A percentile compares a stretch with the other conserved stretches of the same genome.
Evolutionary conservation across 495 filamentous ascomycete genomes (phyloP).

Genomic region (Daldinia concentrica): DNA sequence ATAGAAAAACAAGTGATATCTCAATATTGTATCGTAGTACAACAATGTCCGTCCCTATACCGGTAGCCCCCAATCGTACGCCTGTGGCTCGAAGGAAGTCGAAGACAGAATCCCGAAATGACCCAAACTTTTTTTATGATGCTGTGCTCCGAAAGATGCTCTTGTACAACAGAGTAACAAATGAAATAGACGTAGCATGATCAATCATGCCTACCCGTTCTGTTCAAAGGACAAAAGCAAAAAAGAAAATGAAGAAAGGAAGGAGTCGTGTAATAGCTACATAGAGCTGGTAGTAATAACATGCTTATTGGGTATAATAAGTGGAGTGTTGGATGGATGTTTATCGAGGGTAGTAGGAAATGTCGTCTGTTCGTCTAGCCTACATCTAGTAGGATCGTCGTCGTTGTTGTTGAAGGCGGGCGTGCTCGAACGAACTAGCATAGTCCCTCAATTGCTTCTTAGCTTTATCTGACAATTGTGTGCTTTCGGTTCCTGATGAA

Average conservation of each 20-base stretch:
- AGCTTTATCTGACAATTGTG: constrained; percentile 75
- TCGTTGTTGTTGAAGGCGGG: constrained; percentile 62
- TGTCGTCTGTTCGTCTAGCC: constrained; percentile 6
- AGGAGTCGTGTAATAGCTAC: constrained; percentile 50
- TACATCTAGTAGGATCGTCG: constrained; percentile 57
- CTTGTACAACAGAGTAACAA: constrained; percentile 60
- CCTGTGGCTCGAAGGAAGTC: constrained; percentile 47
- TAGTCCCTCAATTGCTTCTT: constrained; percentile 85
- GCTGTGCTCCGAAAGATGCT: constrained; percentile 63
- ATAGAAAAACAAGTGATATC: constrained; percentile 50
- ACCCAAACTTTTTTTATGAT: constrained; percentile 59
- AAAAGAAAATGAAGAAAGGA: constrained; percentile 39
- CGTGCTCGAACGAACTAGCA: constrained; percentile 86
- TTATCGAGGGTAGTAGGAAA: constrained; percentile 27
- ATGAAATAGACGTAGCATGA: constrained; percentile 43
- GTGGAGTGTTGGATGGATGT: constrained; percentile 41
- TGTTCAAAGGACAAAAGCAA: constrained; percentile 27
- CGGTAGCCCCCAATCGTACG: constrained; percentile 47
- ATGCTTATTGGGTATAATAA: constrained; percentile 41
- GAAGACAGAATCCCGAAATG: constrained; percentile 49
- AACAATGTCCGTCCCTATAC: constrained; percentile 44
- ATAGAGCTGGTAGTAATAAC: constrained; percentile 40
- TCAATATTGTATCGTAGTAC: constrained; percentile 50
- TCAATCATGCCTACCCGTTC: constrained; percentile 44
- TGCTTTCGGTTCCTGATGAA: constrained; percentile 62